phyloP scores from a whole-genome alignment of 345 rosid genomes.

The Acer negundo region DNA sequence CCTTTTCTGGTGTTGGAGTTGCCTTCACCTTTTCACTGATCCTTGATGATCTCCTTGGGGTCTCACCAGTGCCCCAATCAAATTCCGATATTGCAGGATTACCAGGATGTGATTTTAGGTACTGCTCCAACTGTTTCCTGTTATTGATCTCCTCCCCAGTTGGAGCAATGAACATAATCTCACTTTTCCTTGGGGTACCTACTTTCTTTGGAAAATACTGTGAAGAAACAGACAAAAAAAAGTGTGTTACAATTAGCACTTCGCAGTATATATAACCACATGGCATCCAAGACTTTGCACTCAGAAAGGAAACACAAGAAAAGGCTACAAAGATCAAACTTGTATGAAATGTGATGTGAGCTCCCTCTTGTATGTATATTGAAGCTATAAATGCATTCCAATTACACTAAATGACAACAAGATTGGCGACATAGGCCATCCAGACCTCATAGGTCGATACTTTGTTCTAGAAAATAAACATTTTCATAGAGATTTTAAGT shows the following conservation, averaged over 20 bases:
- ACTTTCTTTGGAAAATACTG: constrained; percentile 63
- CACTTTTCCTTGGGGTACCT: constrained; percentile 64
- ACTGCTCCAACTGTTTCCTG: constrained; percentile 74
- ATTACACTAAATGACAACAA: constrained; percentile 3
- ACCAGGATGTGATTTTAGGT: constrained; percentile 73
- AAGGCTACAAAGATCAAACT: not conserved
- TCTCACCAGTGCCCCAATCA: constrained; percentile 85
- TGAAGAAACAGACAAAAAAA: constrained; percentile 9
- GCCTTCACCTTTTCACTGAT: constrained; percentile 74
- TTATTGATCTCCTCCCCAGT: constrained; percentile 69
- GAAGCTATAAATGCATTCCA: constrained; percentile 3
- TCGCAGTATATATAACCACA: not conserved
- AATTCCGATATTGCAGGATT: constrained; percentile 60
- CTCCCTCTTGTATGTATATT: not conserved
- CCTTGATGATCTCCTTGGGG: constrained; percentile 85
- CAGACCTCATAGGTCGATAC: not conserved
- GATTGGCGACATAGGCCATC: not conserved
- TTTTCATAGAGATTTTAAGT: not conserved
- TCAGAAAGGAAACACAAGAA: not conserved
- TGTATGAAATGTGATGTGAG: not conserved
- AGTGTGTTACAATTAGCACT: not conserved
- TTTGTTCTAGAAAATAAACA: not conserved
- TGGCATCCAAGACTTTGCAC: not conserved
- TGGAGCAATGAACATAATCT: constrained; percentile 73
- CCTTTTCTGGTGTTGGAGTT: constrained; percentile 66